Evolutionary conservation across 805 yeast species (phyloP).

Genomic region (Saccharomycopsis javanensis): DNA sequence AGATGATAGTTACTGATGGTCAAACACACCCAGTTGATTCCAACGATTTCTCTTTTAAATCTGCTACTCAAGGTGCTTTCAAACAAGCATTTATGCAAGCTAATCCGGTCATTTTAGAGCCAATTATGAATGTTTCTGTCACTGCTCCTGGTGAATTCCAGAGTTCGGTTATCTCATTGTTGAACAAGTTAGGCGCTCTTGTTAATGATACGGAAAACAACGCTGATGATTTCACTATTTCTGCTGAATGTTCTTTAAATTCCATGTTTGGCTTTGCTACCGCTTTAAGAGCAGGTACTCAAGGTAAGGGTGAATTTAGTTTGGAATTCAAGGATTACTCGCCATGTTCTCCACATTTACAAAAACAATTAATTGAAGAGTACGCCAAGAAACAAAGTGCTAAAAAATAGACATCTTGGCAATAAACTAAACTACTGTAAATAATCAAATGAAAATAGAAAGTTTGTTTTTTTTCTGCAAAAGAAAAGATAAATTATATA

Average conservation of each 20-base stretch:
- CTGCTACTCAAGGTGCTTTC: conserved; percentile 89
- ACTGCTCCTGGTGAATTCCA: conserved; percentile 97
- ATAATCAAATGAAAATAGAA: background rate
- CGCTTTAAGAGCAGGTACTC: conserved; percentile 89
- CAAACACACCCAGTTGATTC: conserved; percentile 96
- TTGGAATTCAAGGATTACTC: conserved; percentile 89
- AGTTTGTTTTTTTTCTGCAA: background rate
- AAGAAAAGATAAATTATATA: background rate
- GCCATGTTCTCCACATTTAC: conserved; percentile 84
- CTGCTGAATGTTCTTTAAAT: conserved; percentile 94
- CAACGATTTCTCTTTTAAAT: conserved; percentile 86
- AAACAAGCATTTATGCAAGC: conserved; percentile 80
- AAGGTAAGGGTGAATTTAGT: conserved; percentile 97
- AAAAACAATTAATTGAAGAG: conserved; percentile 81
- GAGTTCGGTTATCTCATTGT: conserved; percentile 80
- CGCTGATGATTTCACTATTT: conserved; percentile 85
- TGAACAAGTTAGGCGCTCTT: conserved; percentile 87
- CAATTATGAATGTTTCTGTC: conserved; percentile 88
- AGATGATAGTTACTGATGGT: conserved; percentile 95
- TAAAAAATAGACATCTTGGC: conserved; percentile 23
- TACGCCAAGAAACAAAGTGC: conserved; percentile 48
- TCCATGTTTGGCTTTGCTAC: conserved; percentile 96
- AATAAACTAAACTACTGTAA: background rate
- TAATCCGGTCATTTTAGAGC: conserved; percentile 85
- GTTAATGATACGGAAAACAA: conserved; percentile 92